Base-by-base conservation (phyloP, 148 eudicot species). In the Fallopia convolvulus region DNA sequence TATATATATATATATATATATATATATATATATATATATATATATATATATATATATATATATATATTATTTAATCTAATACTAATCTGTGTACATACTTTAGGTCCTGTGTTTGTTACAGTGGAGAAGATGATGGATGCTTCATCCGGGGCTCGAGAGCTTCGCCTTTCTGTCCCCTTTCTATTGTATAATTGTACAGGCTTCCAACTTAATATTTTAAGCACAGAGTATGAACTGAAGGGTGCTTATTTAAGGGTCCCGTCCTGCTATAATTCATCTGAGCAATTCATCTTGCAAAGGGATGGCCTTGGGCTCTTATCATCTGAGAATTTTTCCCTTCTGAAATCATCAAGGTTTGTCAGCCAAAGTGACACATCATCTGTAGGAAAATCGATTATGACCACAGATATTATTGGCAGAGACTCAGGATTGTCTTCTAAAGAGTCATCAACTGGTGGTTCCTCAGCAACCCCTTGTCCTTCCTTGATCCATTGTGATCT, bases 111-210 rank as follows among this genome's bases (percentile, higher is more conserved):
- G 70, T 82, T 79, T 83, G 87, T 90, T 66, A 85, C 90, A 3
- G 83, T 89, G 84, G 97, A 96, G 82, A 93, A 91, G 84, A 84
- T 82, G 68, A 89, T 96, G 97, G 91, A 91, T 83, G 88, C 92
- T 13, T 82, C 85, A 23, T 91, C 94, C 78, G 99, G 98, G 61
- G 90, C 98, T 80, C 91, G 99, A 76, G 98, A 93, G 84, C 87
- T 96, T 75, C 87, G 87, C 81, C 76, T 96, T 70, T 93, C 87
- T 75, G 99, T 91, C 79, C 94, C 99, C 20, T 91, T 87, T 80
- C 82, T 96, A 87, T 53, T 96, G 56, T 96, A 87, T 80, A 96
- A 96, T 70, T 93, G 99, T 77, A 89, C 91, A 52, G 97, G 94
- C 20, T 90, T 91, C 80, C 72, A 90, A 10, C 83, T 96, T 17